Conservation (phyloP, 495 filamentous ascomycete genomes). For the Thozetella sp. region DNA sequence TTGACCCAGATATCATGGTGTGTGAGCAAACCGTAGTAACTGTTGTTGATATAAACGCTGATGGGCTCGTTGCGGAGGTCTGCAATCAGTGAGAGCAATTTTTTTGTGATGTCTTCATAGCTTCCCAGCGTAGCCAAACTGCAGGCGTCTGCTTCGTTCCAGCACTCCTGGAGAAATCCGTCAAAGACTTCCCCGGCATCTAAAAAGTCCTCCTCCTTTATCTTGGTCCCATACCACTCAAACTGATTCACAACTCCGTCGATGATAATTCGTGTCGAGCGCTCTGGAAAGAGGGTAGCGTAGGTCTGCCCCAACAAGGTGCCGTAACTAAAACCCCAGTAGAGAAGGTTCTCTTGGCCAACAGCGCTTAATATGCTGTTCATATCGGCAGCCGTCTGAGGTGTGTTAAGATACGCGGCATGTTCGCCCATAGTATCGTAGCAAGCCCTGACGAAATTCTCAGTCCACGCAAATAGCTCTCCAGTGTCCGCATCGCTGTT, state of each 20-base stretch:
- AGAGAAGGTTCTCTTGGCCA: slow-evolving; percentile 45
- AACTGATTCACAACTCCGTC: slow-evolving; percentile 44
- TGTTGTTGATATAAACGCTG: slow-evolving; percentile 40
- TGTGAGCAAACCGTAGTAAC: slow-evolving; percentile 33
- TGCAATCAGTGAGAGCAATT: slow-evolving; percentile 20
- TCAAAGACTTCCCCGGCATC: slow-evolving; percentile 37
- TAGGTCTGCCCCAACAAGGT: slow-evolving; percentile 61
- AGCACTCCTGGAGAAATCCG: slow-evolving; percentile 45
- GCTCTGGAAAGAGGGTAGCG: slow-evolving; percentile 41
- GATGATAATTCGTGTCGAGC: slow-evolving; percentile 37
- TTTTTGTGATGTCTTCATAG: slow-evolving; percentile 25
- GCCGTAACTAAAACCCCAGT: slow-evolving; percentile 70
- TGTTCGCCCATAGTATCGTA: slow-evolving; percentile 41
- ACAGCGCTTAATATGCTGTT: slow-evolving; percentile 46
- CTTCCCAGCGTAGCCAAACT: slow-evolving; percentile 29
- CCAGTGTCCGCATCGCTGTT: slow-evolving; percentile 30
- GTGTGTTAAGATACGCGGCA: slow-evolving; percentile 42
- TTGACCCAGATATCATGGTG: slow-evolving; percentile 32
- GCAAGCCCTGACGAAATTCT: slow-evolving; percentile 37
- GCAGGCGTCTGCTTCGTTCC: slow-evolving; percentile 33
- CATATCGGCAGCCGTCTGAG: slow-evolving; percentile 52
- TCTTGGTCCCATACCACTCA: slow-evolving; percentile 30
- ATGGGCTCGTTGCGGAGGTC: slow-evolving; percentile 31
- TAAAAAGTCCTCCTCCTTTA: slow-evolving; percentile 23
- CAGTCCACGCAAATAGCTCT: slow-evolving; percentile 40